Base-by-base conservation (phyloP, 306 rosid genomes). In the Prunus kanzakura region DNA sequence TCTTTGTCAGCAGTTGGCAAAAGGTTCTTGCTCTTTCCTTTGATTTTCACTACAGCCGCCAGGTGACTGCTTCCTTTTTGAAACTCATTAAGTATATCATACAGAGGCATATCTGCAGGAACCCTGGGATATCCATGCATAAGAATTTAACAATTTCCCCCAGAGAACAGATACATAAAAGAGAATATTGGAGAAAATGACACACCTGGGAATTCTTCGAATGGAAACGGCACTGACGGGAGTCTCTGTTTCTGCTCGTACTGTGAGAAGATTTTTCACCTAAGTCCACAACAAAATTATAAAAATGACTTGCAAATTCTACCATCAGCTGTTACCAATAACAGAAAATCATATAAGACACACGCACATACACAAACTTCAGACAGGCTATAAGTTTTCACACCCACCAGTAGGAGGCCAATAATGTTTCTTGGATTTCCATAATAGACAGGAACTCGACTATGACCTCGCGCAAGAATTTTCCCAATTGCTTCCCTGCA, bases 1-100 rank as follows among this genome's bases (percentile, higher is more conserved):
- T 84, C 96, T 69, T 64, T 87, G 49, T 82, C 87, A 61, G 54
- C 38, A 49, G 43, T 61, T 76, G 82, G 76, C 67, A 35, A 70
- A 83, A 73, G 64, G 8, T 2, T 49, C 69, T 75, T 90, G 81
- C 68, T 79, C 85, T 79, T 94, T 64, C 86, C 92, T 73, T 81
- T 87, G 20, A 81, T 82, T 86, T 77, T 94, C 71, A 92, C 97
- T 55, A 94, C 97, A 71, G 96, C 97, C 38, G 97, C 98, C 95
- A 94, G 86, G 77, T 94, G 98, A 83, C 97, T 94, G 73, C 93
- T 86, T 20, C 98, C 98, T 72, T 94, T 94, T 75, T 94, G 98
- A 82, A 94, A 94, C 83, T 92, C 97, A 77, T 94, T 94, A 67
- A 94, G 89, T 83, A 94, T 92, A 86, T 92, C 97, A 67, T 94